Conservation (phyloP, 768 basidiomycete genomes). For the Boletus subcaerulescens region DNA sequence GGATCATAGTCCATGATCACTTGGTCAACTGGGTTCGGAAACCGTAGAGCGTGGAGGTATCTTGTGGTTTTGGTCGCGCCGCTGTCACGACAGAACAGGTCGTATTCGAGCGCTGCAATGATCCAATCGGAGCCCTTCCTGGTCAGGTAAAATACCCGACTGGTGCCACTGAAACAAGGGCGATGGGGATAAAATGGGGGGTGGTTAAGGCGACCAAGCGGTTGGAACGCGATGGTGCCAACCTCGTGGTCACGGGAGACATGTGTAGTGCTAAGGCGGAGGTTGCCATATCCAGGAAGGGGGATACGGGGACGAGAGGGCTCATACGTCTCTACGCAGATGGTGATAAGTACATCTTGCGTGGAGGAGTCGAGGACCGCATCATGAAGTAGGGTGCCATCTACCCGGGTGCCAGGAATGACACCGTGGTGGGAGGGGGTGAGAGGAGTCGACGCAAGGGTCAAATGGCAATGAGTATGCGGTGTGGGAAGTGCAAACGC, state of each 20-base stretch:
- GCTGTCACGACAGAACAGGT: background rate
- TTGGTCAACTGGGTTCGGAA: background rate
- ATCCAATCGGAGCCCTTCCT: background rate
- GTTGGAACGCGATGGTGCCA: constrained; percentile 11
- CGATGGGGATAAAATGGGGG: background rate
- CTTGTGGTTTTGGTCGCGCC: background rate
- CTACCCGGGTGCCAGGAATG: background rate
- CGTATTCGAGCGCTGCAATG: constrained; percentile 9
- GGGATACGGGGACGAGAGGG: background rate
- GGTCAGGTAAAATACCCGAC: constrained; percentile 4
- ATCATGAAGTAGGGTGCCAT: background rate
- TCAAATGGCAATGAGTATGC: background rate
- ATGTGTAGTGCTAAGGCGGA: background rate
- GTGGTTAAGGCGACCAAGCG: background rate
- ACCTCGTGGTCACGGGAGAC: background rate
- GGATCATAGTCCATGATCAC: constrained; percentile 20
- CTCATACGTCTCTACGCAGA: background rate
- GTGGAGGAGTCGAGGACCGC: background rate
- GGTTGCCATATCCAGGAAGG: background rate
- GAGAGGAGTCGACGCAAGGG: background rate
- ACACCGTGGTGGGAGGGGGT: background rate
- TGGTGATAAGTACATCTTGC: background rate
- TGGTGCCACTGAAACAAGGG: constrained; percentile 9
- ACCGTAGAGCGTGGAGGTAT: constrained; percentile 1
- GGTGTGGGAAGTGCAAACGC: background rate